Percentiles rank a stretch among this genome's conserved stretches.
Evolutionary conservation across 129 eudicot genomes (phyloP).

Genomic region (Flaveria linearis): DNA sequence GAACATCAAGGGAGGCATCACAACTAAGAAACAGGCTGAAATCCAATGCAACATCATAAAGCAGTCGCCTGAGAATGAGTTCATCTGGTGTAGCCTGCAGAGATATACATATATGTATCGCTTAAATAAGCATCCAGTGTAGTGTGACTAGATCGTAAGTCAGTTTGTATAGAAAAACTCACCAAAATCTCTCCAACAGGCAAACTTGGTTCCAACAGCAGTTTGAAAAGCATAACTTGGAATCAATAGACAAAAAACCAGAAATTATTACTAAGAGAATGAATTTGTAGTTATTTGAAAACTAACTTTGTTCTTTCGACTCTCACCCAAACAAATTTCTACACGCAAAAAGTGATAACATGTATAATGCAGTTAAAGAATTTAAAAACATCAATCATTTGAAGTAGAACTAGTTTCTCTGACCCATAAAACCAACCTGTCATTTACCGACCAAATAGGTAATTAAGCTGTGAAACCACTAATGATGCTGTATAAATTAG

Average conservation of each 20-base stretch:
- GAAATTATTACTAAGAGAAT: conserved; percentile 9
- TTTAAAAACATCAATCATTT: neutral
- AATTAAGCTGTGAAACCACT: neutral
- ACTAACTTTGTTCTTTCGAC: neutral
- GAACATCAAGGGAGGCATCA: conserved; percentile 38
- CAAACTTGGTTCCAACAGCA: conserved; percentile 69
- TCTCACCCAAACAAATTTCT: neutral
- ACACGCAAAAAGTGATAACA: neutral
- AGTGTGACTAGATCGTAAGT: conserved; percentile 13
- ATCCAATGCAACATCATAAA: conserved; percentile 57
- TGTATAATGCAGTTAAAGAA: neutral
- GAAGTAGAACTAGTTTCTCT: neutral
- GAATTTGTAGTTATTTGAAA: neutral
- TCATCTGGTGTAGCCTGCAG: conserved; percentile 60
- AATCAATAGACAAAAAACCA: conserved; percentile 24
- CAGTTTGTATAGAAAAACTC: conserved; percentile 31
- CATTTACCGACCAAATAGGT: neutral
- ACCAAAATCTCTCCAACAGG: conserved; percentile 66
- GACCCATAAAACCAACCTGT: neutral
- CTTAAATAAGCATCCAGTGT: neutral
- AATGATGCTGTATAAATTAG: neutral
- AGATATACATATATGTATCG: neutral
- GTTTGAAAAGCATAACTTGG: conserved; percentile 67
- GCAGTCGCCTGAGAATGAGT: conserved; percentile 37
- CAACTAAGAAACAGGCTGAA: conserved; percentile 44